Base-by-base conservation (phyloP, 108 stramenopile species). In the Skeletonema tropicum region DNA sequence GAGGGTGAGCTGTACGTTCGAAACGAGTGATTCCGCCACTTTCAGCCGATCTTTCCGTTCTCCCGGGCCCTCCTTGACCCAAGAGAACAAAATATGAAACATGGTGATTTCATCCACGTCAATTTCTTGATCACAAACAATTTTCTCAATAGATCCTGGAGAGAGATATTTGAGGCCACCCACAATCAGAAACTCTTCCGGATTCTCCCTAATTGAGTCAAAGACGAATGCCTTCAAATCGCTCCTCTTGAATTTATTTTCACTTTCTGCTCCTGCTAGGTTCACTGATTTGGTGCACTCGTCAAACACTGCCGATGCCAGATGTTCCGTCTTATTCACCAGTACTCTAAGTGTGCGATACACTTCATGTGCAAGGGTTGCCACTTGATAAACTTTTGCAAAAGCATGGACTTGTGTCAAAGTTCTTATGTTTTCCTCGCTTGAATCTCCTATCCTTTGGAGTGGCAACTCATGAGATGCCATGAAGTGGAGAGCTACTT, bases 361-460 rank as follows among this genome's bases (percentile, higher is more conserved):
- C 13, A 59, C 74, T 57, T 75, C 58, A 3, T 67, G 38, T 19
- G 41, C 57, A 31, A 75, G 49, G 41, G 31, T 29, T 25, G 33
- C n/a, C 10, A 75, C 61, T 35, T 46, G 31, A 29, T 45, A 75
- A 11, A 75, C 10, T 6, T 30, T 55, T 5, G 58, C 59, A 26
- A 75, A 5, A 2, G 33, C 57, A 41, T 75, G n/a, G 38, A 75
- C 26, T 75, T 75, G 65, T 4, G 65, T 60, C 42, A 75, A 60
- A 32, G 30, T 65, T 21, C 74, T 57, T 14, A 67, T 13, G 42
- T 75, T 65, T 21, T 38, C 3, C 38, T 67, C 57, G 19, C 26
- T 60, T 13, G 49, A 36, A 35, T 68, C 67, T 7, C 46, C 35
- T 57, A 35, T 30, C 35, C 25, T 48, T 21, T 12, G n/a, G 1